A percentile compares a stretch with the other conserved stretches of the same genome.
Conservation (phyloP, 768 basidiomycete genomes). For the Ephemerocybe angulata region DNA sequence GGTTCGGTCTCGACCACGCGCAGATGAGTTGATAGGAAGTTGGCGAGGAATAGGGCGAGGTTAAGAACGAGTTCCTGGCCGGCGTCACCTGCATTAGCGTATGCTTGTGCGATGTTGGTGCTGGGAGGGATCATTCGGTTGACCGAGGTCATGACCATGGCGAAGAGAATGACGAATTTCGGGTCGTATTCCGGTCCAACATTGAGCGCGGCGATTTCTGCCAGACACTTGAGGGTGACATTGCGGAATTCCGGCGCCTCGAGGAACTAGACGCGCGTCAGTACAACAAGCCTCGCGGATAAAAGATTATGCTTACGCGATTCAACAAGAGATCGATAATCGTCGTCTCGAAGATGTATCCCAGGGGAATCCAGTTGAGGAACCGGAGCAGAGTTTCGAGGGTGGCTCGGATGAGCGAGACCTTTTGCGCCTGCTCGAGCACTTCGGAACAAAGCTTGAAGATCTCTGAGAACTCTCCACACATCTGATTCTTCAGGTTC, state of each 20-base stretch:
- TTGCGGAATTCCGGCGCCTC: conserved; percentile 97
- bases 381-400: conserved; percentile 93
- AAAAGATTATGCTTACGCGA: conserved; percentile 56
- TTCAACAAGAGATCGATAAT: conserved; percentile 92
- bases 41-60: conserved; percentile 93
- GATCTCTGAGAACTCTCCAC: conserved; percentile 93
- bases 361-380: conserved; percentile 98
- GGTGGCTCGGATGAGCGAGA: conserved; percentile 89
- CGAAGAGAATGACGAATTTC: conserved; percentile 96
- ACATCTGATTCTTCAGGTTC: conserved; percentile 97
- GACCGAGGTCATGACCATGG: conserved; percentile 96
- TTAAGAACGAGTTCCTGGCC: conserved; percentile 98
- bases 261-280: conserved; percentile 64
- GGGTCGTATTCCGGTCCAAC: conserved; percentile 96
- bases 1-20: conserved; percentile 89
- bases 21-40: conserved; percentile 92
- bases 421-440: conserved; percentile 94
- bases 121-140: conserved; percentile 96
- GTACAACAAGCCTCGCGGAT: neutral
- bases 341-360: conserved; percentile 97
- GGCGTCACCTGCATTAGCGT: conserved; percentile 81
- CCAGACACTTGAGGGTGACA: conserved; percentile 92
- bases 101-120: conserved; percentile 92
- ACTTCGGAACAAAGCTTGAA: conserved; percentile 98
- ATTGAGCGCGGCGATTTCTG: conserved; percentile 91